phyloP scores from a whole-genome alignment of 2,329 filamentous ascomycete genomes.

The Tolypocladium pustulatum region DNA sequence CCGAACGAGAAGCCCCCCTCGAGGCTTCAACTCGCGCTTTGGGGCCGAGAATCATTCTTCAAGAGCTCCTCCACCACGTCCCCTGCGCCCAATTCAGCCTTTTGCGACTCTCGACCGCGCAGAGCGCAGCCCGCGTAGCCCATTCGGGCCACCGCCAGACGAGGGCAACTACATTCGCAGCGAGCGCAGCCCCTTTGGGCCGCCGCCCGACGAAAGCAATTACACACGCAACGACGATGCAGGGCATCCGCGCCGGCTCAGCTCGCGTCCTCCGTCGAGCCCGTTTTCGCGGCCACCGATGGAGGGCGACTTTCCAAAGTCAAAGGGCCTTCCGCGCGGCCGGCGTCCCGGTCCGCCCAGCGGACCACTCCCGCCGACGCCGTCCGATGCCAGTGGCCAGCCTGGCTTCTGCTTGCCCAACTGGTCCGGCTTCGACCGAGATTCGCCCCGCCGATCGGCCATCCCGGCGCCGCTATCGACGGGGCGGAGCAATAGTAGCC shows the following conservation, averaged over 20 bases:
- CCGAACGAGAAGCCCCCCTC: neutral
- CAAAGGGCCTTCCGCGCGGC: conserved; percentile 24
- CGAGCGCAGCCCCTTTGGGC: conserved; percentile 2
- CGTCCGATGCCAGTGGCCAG: conserved; percentile 2
- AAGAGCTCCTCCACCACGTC: conserved; percentile 9
- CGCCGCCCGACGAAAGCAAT: neutral
- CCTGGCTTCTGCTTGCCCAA: neutral
- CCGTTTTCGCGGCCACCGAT: conserved; percentile 16
- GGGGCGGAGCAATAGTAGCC: conserved; percentile 1
- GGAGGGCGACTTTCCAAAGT: conserved; percentile 22
- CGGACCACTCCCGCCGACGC: neutral
- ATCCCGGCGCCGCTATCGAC: conserved; percentile 24
- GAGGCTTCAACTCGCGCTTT: conserved; percentile 14
- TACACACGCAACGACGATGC: conserved; percentile 1
- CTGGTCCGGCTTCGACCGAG: conserved; percentile 15
- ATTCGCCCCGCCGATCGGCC: conserved; percentile 20
- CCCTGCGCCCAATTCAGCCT: conserved; percentile 11
- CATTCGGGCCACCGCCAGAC: neutral
- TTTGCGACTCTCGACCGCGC: conserved; percentile 9
- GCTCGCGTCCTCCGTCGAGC: conserved; percentile 10
- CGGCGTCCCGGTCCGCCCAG: conserved; percentile 12
- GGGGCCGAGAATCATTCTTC: conserved; percentile 11
- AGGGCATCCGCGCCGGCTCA: conserved; percentile 3
- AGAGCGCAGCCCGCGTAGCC: conserved; percentile 5
- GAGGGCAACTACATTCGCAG: conserved; percentile 4